Conservation (phyloP, 164 flowering plant species). For the Nelumbo lutea region DNA sequence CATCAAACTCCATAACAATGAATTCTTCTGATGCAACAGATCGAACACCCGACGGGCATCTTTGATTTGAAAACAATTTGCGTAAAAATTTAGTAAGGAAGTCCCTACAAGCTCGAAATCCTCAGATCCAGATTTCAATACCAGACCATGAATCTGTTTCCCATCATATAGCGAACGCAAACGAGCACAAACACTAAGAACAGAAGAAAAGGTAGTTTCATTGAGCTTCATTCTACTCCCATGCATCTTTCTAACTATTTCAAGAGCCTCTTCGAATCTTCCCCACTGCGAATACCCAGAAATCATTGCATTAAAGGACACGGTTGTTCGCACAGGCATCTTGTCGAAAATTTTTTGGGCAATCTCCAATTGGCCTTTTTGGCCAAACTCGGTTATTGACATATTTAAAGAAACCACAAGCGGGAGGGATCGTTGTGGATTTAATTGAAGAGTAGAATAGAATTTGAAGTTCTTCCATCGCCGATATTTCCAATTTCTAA, state of each 20-base stretch:
- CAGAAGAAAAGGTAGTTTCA: slow-evolving; percentile 47
- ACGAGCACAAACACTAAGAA: slow-evolving; percentile 45
- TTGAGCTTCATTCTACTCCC: slow-evolving; percentile 27
- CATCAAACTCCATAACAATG: slow-evolving; percentile 50
- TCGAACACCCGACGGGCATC: slow-evolving; percentile 47
- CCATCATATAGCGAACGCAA: slow-evolving; percentile 25
- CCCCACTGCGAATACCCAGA: slow-evolving; percentile 52
- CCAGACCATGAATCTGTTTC: slow-evolving; percentile 49
- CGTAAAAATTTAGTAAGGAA: slow-evolving; percentile 45
- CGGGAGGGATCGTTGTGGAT: not conserved
- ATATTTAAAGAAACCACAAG: slow-evolving; percentile 34
- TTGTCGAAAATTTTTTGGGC: slow-evolving; percentile 55
- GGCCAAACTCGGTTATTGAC: slow-evolving; percentile 16
- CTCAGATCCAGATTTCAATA: slow-evolving; percentile 49
- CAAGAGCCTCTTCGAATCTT: slow-evolving; percentile 30
- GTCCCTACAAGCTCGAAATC: slow-evolving; percentile 50
- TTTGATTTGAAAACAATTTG: slow-evolving; percentile 30
- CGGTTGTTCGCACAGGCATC: slow-evolving; percentile 50
- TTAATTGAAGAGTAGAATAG: slow-evolving; percentile 9
- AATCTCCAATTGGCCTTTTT: slow-evolving; percentile 27
- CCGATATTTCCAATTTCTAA: slow-evolving; percentile 23
- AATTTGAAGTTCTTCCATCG: slow-evolving; percentile 20
- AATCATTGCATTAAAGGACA: slow-evolving; percentile 70
- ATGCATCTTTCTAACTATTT: slow-evolving; percentile 43
- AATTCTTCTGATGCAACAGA: slow-evolving; percentile 31